Percentiles rank a stretch among this genome's conserved stretches.
These are phyloP conservation scores for Globisporangium perplexum DNA, from an alignment of 352 stramenopile species.

Conservation along the genomic window DNA sequence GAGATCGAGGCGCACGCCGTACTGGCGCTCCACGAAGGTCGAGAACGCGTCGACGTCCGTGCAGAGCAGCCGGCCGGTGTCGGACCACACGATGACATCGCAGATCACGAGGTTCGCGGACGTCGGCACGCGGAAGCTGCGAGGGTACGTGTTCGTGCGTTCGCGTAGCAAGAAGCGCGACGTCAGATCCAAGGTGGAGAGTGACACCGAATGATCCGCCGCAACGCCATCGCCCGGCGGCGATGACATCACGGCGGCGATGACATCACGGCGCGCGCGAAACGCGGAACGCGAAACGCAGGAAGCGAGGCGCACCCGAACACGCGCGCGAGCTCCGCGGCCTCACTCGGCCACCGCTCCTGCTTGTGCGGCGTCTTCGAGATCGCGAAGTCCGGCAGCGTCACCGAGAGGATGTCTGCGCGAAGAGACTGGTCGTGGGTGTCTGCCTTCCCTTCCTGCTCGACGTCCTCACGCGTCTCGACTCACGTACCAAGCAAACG, in stretches of 20 bases:
- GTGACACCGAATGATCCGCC: too few relatives aligned
- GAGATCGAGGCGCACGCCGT: slow-evolving; percentile 62
- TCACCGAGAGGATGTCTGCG: slow-evolving; percentile 48
- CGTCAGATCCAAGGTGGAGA: background rate
- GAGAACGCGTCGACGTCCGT: slow-evolving; percentile 62
- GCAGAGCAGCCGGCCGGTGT: slow-evolving; percentile 54
- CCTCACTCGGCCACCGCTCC: slow-evolving; percentile 40
- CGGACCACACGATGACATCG: slow-evolving; percentile 63
- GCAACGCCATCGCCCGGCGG: too few relatives aligned
- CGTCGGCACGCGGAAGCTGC: slow-evolving; percentile 30
- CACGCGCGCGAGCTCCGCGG: slow-evolving; percentile 32
- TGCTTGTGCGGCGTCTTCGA: slow-evolving; percentile 42
- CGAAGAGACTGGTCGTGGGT: background rate
- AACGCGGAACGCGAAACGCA: too few relatives aligned
- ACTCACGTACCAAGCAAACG: slow-evolving; percentile 45
- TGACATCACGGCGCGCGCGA: background rate
- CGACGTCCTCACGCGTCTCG: too few relatives aligned
- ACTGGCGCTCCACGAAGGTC: slow-evolving; percentile 49
- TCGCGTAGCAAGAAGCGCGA: background rate
- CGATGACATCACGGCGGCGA: background rate
- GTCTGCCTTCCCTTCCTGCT: background rate
- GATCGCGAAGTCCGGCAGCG: slow-evolving; percentile 47
- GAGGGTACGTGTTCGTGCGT: background rate
- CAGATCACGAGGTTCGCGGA: slow-evolving; percentile 43
- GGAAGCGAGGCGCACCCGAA: slow-evolving; percentile 60